phyloP scores from a whole-genome alignment of 768 basidiomycete genomes.

The Coprinopsis sp. region DNA sequence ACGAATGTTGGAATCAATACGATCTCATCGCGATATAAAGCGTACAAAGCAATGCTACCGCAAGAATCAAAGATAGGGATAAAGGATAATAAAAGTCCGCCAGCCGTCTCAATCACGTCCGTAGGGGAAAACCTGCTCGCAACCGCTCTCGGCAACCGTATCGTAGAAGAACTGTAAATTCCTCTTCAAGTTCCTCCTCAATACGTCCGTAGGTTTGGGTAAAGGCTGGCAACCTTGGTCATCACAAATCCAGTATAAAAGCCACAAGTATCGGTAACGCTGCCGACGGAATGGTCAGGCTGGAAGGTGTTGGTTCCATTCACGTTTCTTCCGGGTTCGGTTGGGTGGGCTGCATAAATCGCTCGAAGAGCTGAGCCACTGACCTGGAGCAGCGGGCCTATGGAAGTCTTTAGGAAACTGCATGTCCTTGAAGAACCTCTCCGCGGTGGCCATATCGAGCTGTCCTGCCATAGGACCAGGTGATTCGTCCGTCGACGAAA shows the following conservation, averaged over 20 bases:
- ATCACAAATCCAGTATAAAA: slow-evolving; percentile 17
- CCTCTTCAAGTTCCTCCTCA: slow-evolving; percentile 9
- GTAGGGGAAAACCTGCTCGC: slow-evolving; percentile 10
- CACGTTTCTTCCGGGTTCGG: slow-evolving; percentile 13
- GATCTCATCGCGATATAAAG: no score
- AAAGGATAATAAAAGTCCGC: no score
- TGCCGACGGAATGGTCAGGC: slow-evolving; percentile 8
- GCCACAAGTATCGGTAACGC: slow-evolving; percentile 7
- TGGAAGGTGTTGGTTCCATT: slow-evolving; percentile 12
- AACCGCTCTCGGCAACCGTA: background rate
- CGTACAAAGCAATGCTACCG: no score
- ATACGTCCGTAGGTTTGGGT: slow-evolving; percentile 14
- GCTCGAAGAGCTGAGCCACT: background rate
- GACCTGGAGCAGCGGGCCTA: slow-evolving; percentile 7
- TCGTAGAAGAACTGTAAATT: slow-evolving; percentile 9
- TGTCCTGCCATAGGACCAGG: slow-evolving; percentile 3
- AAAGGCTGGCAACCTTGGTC: slow-evolving; percentile 10
- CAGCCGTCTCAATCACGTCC: no score
- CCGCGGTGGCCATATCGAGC: slow-evolving; percentile 12
- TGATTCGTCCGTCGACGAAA: slow-evolving; percentile 16
- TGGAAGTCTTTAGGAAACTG: slow-evolving; percentile 14
- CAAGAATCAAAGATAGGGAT: no score
- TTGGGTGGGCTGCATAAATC: slow-evolving; percentile 6
- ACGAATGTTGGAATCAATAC: no score
- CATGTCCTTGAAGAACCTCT: slow-evolving; percentile 14